Percentiles rank a stretch among this genome's conserved stretches.
Evolutionary conservation across 148 eudicot species (phyloP).

Genomic region (Fallopia convolvulus): DNA sequence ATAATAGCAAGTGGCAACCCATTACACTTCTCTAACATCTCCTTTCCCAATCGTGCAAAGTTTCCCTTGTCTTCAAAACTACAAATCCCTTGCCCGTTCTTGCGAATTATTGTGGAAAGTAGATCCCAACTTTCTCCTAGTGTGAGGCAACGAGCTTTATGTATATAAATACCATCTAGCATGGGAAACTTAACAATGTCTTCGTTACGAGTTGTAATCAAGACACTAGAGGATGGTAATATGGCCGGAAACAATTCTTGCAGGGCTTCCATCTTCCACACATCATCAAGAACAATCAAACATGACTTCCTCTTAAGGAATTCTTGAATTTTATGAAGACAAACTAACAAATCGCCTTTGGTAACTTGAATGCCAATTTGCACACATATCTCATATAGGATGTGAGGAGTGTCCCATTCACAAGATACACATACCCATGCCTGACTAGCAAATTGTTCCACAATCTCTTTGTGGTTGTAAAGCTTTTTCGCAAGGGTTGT

Average conservation of each 20-base stretch:
- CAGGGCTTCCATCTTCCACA: conserved; percentile 11
- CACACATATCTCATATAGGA: conserved; percentile 1
- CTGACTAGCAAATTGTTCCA: conserved; percentile 8
- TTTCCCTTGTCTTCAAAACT: not conserved
- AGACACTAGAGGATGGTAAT: not conserved
- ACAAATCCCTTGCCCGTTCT: not conserved
- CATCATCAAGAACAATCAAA: conserved; percentile 19
- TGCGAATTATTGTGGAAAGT: not conserved
- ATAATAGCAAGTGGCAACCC: conserved; percentile 11
- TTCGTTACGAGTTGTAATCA: conserved; percentile 6
- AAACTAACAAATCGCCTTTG: not conserved
- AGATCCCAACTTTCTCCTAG: conserved; percentile 10
- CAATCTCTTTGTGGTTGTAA: not conserved
- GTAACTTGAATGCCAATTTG: not conserved
- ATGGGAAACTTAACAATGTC: not conserved
- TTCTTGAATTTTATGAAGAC: not conserved
- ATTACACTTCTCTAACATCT: conserved; percentile 9
- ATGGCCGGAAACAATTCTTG: not conserved
- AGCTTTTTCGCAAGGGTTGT: conserved; percentile 22
- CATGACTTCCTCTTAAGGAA: not conserved
- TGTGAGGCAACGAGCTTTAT: conserved; percentile 1
- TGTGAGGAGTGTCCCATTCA: not conserved
- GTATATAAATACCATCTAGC: not conserved
- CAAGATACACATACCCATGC: conserved; percentile 24
- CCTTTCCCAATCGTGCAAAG: not conserved